Conservation (phyloP, 169 alveolate species). For the Plasmodium ovale region DNA sequence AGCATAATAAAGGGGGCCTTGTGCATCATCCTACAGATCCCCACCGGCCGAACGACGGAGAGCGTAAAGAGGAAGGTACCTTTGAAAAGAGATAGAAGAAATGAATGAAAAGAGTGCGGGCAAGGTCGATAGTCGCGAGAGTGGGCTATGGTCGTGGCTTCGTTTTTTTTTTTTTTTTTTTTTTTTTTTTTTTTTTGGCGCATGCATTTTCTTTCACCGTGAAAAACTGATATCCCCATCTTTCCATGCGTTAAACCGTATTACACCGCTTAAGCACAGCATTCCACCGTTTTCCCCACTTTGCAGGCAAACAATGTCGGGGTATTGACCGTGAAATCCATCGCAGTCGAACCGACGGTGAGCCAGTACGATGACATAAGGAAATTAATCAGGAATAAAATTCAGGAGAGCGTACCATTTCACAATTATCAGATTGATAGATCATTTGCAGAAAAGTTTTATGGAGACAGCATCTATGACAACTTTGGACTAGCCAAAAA, state of each 20-base stretch:
- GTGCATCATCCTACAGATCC: conserved; percentile 84
- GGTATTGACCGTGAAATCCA: conserved; percentile 35
- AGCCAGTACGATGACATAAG: conserved; percentile 80
- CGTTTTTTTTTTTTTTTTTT: conserved; percentile 1
- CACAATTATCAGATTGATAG: conserved; percentile 77
- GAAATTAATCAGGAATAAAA: conserved; percentile 56
- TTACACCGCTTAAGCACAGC: too few relatives aligned
- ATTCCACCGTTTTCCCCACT: not conserved
- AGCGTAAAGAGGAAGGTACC: conserved; percentile 76
- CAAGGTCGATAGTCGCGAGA: not conserved
- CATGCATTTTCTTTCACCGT: not conserved
- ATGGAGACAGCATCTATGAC: conserved; percentile 86
- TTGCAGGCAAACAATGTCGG: conserved; percentile 46
- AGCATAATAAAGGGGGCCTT: conserved; percentile 89
- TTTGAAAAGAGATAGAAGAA: not conserved
- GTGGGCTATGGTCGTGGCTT: too few relatives aligned
- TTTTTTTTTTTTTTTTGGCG: not conserved
- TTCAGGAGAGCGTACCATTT: conserved; percentile 53
- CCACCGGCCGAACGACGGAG: conserved; percentile 86
- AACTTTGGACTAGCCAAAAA: conserved; percentile 78
- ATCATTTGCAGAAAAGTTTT: conserved; percentile 81
- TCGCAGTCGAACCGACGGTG: conserved; percentile 62
- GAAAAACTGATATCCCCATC: too few relatives aligned
- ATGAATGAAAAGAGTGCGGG: not conserved
- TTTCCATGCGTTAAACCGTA: too few relatives aligned